Conservation (phyloP, 2,329 filamentous ascomycete species). For the Aspergillus sp. region DNA sequence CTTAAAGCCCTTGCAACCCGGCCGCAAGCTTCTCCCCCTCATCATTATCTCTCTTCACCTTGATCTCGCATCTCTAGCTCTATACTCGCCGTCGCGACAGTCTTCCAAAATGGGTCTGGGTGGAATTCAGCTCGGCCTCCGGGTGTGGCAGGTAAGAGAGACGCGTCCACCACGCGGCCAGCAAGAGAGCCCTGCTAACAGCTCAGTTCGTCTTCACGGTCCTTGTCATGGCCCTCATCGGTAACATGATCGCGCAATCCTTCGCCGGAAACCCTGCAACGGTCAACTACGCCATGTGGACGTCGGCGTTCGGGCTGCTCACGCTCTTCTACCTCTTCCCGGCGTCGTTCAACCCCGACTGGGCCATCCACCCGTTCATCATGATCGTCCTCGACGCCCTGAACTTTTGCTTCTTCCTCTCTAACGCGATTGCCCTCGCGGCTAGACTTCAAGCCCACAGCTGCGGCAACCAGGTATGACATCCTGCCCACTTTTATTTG, state of each 20-base stretch:
- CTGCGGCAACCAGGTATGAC: constrained; percentile 48
- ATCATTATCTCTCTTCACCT: constrained; percentile 3
- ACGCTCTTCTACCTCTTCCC: constrained; percentile 50
- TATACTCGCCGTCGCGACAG: background rate
- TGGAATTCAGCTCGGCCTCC: constrained; percentile 31
- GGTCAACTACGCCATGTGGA: constrained; percentile 55
- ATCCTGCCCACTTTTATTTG: background rate
- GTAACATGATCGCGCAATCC: constrained; percentile 60
- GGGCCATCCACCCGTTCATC: constrained; percentile 44
- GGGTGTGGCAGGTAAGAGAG: constrained; percentile 32
- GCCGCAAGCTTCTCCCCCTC: background rate
- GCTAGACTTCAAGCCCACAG: constrained; percentile 45
- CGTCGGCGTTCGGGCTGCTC: constrained; percentile 47
- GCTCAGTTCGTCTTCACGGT: constrained; percentile 59
- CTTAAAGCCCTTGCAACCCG: constrained; percentile 21
- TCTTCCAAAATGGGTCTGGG: constrained; percentile 25
- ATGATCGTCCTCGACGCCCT: constrained; percentile 46
- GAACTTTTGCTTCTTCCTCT: constrained; percentile 51
- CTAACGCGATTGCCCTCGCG: constrained; percentile 49
- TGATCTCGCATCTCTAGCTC: constrained; percentile 1
- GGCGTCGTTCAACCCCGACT: constrained; percentile 41
- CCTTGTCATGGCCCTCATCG: constrained; percentile 61
- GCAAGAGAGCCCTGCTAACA: constrained; percentile 4
- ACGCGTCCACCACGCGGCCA: background rate
- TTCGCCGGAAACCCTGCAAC: constrained; percentile 56